phyloP scores from a whole-genome alignment of 768 basidiomycete genomes.

The Tylopilus rubrobrunneus region DNA sequence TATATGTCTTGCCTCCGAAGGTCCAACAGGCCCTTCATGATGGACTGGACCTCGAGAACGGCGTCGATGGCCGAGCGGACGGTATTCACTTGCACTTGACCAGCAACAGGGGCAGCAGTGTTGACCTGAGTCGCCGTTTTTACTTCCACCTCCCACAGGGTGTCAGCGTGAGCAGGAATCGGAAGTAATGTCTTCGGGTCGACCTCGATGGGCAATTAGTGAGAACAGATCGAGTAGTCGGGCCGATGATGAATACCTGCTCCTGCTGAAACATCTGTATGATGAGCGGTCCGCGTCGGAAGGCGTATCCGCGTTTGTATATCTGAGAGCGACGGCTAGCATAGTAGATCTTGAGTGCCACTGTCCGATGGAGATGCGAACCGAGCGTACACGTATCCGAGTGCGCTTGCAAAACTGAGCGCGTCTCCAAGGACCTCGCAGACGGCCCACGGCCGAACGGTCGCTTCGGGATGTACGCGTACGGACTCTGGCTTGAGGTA shows the following conservation, averaged over 20 bases:
- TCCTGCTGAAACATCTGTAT: constrained; percentile 88
- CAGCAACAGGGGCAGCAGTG: constrained; percentile 43
- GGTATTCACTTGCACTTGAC: constrained; percentile 58
- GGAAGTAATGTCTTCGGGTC: constrained; percentile 73
- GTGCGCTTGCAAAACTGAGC: constrained; percentile 71
- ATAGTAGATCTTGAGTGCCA: constrained; percentile 1
- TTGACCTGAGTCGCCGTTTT: constrained; percentile 77
- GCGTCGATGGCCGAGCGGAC: constrained; percentile 67
- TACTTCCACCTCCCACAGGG: constrained; percentile 86
- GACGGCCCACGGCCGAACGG: constrained; percentile 81
- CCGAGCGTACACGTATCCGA: constrained; percentile 65
- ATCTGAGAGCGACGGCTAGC: constrained; percentile 66
- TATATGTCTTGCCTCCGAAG: constrained; percentile 70
- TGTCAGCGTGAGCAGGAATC: constrained; percentile 73
- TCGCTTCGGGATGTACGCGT: constrained; percentile 80
- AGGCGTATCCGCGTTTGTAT: constrained; percentile 78
- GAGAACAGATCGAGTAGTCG: not conserved
- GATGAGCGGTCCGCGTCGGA: constrained; percentile 63
- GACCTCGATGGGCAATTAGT: constrained; percentile 40
- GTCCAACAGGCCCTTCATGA: constrained; percentile 84
- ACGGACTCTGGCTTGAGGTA: constrained; percentile 83
- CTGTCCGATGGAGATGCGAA: not conserved
- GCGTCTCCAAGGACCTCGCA: constrained; percentile 79
- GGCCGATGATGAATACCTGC: constrained; percentile 43
- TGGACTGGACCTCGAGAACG: constrained; percentile 72